Conservation (phyloP, 2,329 filamentous ascomycete species). For the Calonectria pseudoturangicola region DNA sequence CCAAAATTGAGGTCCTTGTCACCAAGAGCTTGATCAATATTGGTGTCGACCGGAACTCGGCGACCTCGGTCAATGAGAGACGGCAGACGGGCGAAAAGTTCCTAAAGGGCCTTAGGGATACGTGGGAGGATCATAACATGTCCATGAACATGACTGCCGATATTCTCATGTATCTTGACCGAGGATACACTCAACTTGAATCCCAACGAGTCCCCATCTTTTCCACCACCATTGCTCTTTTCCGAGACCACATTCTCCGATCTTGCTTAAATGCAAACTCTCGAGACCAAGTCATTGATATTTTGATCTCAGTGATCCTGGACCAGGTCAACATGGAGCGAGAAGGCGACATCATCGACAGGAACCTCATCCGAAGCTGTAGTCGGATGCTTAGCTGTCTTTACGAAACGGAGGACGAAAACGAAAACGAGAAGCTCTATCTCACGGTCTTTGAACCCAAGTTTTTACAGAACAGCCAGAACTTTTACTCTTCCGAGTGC, state of each 20-base stretch:
- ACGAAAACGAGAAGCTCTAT: slow-evolving; percentile 88
- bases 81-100: slow-evolving; percentile 89
- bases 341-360: slow-evolving; percentile 91
- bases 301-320: slow-evolving; percentile 88
- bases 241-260: slow-evolving; percentile 88
- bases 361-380: slow-evolving; percentile 86
- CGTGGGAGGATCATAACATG: slow-evolving; percentile 92
- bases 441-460: slow-evolving; percentile 86
- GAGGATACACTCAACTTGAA: slow-evolving; percentile 83
- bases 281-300: slow-evolving; percentile 77
- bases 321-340: slow-evolving; percentile 96
- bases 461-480: slow-evolving; percentile 81
- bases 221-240: slow-evolving; percentile 88
- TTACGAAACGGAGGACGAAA: slow-evolving; percentile 87
- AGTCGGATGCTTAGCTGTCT: slow-evolving; percentile 92
- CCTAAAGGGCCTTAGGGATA: slow-evolving; percentile 82
- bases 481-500: slow-evolving; percentile 87
- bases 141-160: slow-evolving; percentile 98
- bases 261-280: slow-evolving; percentile 70
- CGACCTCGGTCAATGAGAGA: slow-evolving; percentile 84
- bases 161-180: slow-evolving; percentile 98
- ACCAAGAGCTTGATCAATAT: slow-evolving; percentile 78
- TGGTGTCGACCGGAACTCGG: slow-evolving; percentile 73
- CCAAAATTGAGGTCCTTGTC: slow-evolving; percentile 81
- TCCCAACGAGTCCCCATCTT: slow-evolving; percentile 85